These are phyloP conservation scores for Euphrasia arctica DNA, from an alignment of 305 asterid genomes.

Conservation along the genomic window DNA sequence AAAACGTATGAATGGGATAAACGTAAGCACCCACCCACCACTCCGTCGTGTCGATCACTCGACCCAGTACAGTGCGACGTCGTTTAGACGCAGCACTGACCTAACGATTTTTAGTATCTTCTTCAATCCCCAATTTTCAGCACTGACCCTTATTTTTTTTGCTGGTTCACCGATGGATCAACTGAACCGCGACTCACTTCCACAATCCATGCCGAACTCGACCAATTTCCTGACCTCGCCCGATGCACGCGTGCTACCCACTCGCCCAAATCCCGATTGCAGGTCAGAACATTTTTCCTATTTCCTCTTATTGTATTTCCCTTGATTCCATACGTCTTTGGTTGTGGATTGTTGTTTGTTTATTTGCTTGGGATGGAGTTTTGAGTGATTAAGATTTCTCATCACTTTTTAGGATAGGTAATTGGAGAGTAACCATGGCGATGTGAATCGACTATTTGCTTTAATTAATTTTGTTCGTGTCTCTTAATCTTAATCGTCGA, in stretches of 20 bases:
- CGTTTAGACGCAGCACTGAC: constrained; percentile 33
- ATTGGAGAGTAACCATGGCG: neutral
- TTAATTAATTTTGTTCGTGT: neutral
- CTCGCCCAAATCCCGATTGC: constrained; percentile 47
- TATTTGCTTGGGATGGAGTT: neutral
- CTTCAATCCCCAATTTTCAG: constrained; percentile 16
- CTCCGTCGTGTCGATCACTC: neutral
- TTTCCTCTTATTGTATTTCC: too few species aligned
- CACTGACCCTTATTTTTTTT: neutral
- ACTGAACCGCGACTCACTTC: constrained; percentile 38
- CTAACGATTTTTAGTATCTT: constrained; percentile 18
- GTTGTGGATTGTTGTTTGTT: neutral
- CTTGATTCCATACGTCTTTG: too few species aligned
- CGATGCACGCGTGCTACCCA: constrained; percentile 34
- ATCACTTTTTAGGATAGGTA: neutral
- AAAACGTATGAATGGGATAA: neutral
- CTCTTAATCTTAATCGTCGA: neutral
- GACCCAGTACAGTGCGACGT: constrained; percentile 33
- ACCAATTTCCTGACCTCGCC: constrained; percentile 44
- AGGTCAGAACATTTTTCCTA: constrained; percentile 34
- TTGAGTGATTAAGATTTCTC: neutral
- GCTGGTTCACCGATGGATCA: constrained; percentile 42
- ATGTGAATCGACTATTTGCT: neutral
- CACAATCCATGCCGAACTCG: constrained; percentile 45
- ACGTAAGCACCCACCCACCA: neutral